Conservation (phyloP, 495 filamentous ascomycete genomes). For the Thozetella sp. region DNA sequence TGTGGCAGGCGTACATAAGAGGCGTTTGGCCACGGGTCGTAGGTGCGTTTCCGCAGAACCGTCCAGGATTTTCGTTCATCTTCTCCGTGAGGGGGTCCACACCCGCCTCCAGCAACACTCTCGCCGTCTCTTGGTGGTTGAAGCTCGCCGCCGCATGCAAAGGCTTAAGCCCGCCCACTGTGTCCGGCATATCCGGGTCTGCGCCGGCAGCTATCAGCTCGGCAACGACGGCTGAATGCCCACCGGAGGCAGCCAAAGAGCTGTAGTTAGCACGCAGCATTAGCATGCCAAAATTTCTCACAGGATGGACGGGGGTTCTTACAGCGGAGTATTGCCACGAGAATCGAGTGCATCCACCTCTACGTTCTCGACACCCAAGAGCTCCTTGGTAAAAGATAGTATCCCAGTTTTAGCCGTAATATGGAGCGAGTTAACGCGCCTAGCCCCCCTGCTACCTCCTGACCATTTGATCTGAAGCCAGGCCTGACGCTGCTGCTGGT, state of each 20-base stretch:
- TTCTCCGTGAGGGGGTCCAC: constrained; percentile 21
- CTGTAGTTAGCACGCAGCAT: constrained; percentile 1
- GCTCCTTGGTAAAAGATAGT: neutral
- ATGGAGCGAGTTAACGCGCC: neutral
- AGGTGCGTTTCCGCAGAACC: neutral
- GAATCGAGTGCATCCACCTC: neutral
- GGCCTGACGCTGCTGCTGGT: neutral
- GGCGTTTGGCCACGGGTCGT: neutral
- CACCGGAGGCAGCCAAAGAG: constrained; percentile 9
- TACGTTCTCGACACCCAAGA: neutral
- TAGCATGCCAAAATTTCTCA: constrained; percentile 2
- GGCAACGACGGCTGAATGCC: constrained; percentile 8
- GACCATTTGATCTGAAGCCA: neutral
- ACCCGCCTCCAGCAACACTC: constrained; percentile 19
- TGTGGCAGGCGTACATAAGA: constrained; percentile 15
- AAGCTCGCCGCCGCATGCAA: neutral
- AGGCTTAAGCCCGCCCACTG: neutral
- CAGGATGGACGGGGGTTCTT: too few species aligned
- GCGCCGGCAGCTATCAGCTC: neutral
- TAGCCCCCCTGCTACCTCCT: too few species aligned
- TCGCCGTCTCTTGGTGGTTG: constrained; percentile 6
- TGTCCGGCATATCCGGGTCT: neutral
- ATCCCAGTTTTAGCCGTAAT: neutral
- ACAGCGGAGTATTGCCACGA: neutral
- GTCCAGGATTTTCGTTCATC: constrained; percentile 6